phyloP scores from a whole-genome alignment of 192 early-diverging fungal species.

The Umbelopsis isabellina region DNA sequence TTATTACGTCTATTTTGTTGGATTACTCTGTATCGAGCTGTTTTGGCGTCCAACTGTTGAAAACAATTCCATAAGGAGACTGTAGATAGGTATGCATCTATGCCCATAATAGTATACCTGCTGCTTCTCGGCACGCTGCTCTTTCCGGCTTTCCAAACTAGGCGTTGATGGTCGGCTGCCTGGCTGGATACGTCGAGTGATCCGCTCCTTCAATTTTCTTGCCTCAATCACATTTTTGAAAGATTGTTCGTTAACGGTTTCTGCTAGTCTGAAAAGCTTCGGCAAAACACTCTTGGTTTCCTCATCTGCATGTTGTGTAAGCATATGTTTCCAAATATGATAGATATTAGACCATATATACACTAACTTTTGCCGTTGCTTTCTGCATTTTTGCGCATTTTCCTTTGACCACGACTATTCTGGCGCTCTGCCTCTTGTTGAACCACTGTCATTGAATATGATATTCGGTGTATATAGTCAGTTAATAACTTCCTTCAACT shows the following conservation, averaged over 20 bases:
- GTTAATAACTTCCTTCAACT: not conserved
- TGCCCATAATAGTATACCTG: slow-evolving; percentile 20
- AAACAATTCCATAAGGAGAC: too few relatives aligned
- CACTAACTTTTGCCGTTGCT: not conserved
- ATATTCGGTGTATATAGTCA: not conserved
- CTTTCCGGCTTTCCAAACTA: slow-evolving; percentile 23
- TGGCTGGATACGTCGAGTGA: slow-evolving; percentile 29
- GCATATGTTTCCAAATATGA: not conserved
- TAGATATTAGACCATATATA: too few relatives aligned
- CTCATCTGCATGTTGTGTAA: not conserved
- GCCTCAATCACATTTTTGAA: slow-evolving; percentile 58
- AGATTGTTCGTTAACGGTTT: slow-evolving; percentile 66
- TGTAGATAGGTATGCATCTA: not conserved
- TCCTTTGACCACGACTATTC: slow-evolving; percentile 5
- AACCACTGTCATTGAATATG: slow-evolving; percentile 42
- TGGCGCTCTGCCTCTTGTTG: slow-evolving; percentile 46
- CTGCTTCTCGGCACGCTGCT: slow-evolving; percentile 19
- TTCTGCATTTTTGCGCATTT: not conserved
- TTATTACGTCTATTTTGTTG: slow-evolving; percentile 43
- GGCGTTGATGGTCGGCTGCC: slow-evolving; percentile 28
- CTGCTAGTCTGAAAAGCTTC: slow-evolving; percentile 64
- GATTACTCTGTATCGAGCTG: slow-evolving; percentile 54
- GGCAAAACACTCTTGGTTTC: slow-evolving; percentile 24
- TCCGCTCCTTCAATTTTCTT: slow-evolving; percentile 52
- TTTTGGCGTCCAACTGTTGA: slow-evolving; percentile 31